Evolutionary conservation across 345 rosid species (phyloP), one percentile per base, ranked within the genome.

Genomic region (Moringa oleifera): DNA sequence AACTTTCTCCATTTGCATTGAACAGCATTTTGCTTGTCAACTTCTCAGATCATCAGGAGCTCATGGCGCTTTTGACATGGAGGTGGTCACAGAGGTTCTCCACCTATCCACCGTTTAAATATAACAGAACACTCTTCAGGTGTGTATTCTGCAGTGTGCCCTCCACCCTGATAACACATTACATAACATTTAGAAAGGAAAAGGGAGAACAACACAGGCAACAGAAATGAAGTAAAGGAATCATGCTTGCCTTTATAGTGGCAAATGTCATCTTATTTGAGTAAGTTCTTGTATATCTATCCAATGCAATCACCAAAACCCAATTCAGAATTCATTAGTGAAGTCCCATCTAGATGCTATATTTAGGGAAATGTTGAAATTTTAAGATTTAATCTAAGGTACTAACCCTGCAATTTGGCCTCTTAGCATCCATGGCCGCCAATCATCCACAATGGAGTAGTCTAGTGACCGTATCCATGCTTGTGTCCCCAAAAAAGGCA

Each of bases 201-300:
- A 23, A n/a, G n/a, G n/a, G n/a, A n/a, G n/a, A n/a, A n/a, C n/a
- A 64, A 37, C 18, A 9, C 18, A 4, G n/a, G 45, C 23, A 18
- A 16, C 15, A 55, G 16, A 21, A 31, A 25, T 16, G 11, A n/a
- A 47, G 7, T 23, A 24, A 19, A 22, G n/a, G n/a, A n/a, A n/a
- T n/a, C n/a, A n/a, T n/a, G n/a, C 73, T 62, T 68, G 64, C 97
- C 80, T 85, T 90, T 1, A 87, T 62, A 4, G 91, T 90, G 21
- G 91, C 90, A 58, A 79, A 90, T 46, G 91, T 79, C 97, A 85
- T 81, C 19, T 49, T 62, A 67, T 82, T 90, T 0, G 85, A 68
- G 58, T 85, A 87, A 46, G 78, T 76, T 70, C 89, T 82, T 0
- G 88, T 80, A 57, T 77, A 84, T 52, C 97, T 89, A 61, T 16